phyloP scores from a whole-genome alignment of 768 basidiomycete species.

The Russula abietina region DNA sequence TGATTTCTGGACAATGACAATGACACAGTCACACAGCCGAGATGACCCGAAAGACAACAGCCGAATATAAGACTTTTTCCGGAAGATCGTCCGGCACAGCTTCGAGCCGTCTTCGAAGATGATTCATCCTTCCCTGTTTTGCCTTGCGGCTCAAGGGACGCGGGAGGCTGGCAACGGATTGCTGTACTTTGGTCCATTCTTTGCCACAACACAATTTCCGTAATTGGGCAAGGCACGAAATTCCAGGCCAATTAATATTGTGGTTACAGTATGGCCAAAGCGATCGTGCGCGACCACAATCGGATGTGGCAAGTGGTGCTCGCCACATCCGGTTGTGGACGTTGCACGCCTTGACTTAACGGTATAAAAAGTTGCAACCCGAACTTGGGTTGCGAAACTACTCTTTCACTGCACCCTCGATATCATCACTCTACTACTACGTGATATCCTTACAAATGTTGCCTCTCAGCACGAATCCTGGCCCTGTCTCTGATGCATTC shows the following conservation, averaged over 20 bases:
- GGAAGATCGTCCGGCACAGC: background rate
- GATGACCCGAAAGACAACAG: too few relatives aligned
- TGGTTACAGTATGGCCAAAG: background rate
- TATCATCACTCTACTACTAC: background rate
- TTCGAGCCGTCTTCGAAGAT: background rate
- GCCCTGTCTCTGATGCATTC: conserved; percentile 4
- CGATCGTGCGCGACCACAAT: background rate
- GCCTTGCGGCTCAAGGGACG: too few relatives aligned
- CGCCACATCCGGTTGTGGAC: conserved; percentile 1
- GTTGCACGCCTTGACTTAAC: background rate
- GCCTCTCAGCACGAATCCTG: background rate
- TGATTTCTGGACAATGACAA: background rate
- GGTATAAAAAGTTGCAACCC: background rate
- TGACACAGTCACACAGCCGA: background rate
- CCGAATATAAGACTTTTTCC: background rate
- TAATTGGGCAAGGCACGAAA: background rate
- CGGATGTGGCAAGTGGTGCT: background rate
- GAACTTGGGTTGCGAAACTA: background rate
- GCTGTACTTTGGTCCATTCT: background rate
- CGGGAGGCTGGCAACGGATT: too few relatives aligned
- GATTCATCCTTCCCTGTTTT: too few relatives aligned
- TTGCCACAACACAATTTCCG: background rate
- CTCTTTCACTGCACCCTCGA: background rate
- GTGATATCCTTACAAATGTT: background rate
- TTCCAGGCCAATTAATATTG: background rate